Base-by-base conservation (phyloP, 345 rosid genomes). In the Linum trigynum region DNA sequence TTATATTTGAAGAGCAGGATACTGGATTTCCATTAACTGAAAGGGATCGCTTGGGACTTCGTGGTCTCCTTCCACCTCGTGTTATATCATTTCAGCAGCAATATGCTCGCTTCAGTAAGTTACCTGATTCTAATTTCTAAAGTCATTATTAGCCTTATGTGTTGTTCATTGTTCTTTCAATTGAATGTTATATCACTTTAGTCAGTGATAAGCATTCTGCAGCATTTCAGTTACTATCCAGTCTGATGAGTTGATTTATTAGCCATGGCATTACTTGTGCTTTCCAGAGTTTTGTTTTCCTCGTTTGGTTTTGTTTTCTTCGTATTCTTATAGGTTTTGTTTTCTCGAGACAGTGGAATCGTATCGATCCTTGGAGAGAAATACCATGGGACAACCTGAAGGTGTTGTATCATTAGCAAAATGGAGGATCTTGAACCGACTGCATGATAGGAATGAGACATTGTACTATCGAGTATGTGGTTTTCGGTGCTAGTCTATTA, bases 381-480 rank as follows among this genome's bases (percentile, higher is more conserved):
- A 90, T 59, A 90, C 96, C 3, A 61, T 39, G 16, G 82, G 89
- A 38, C 83, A 88, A 56, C 85, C 91, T 1, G 80, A 90, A 16
- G 67, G 81, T 69, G 67, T 74, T 70, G 92, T 87, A 0, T 82
- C 97, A 36, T 79, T 94, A 63, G 92, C 97, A 3, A 94, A 94
- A 73, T 94, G 99, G 99, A 90, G 99, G 85, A 90, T 94, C 58
- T 80, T 94, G 71, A 94, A 94, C 75, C 78, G 99, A 69, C 80
- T 94, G 76, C 99, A 94, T 76, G 99, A 94, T 75, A 86, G 99
- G 82, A 94, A 94, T 75, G 96, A 94, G 80, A 94, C 96, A 41
- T 74, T 94, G 50, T 94, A 94, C 75, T 94, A 84, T 71, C 78
- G 95, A 42, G 99, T 90, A 77, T 77, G 60, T 57, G 61, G 85